Conservation (phyloP, 140 eudicot species). For the Eryngium alpinum region DNA sequence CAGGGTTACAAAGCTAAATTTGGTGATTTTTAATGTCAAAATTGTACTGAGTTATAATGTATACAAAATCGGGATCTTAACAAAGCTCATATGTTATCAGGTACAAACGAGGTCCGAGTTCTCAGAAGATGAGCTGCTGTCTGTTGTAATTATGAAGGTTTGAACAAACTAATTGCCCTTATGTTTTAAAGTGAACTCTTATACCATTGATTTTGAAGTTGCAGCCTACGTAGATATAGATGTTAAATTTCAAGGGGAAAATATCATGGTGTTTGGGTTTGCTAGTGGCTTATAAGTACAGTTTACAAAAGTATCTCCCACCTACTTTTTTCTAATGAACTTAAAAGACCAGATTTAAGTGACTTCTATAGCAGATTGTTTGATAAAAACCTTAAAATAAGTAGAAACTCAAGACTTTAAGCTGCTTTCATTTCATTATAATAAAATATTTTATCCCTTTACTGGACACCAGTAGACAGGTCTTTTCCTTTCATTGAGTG, state of each 20-base stretch:
- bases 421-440: no score
- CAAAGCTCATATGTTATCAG: constrained; percentile 30
- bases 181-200: neutral
- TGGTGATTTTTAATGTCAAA: neutral
- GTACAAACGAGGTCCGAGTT: constrained; percentile 93
- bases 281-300: no score
- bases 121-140: constrained; percentile 89
- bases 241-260: neutral
- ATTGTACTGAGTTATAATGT: neutral
- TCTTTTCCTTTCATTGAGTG: neutral
- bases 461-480: neutral
- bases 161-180: neutral
- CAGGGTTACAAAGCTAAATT: neutral
- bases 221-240: neutral
- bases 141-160: constrained; percentile 96
- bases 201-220: neutral
- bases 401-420: no score
- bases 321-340: no score
- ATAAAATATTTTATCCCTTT: neutral
- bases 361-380: no score
- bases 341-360: no score
- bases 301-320: no score
- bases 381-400: no score
- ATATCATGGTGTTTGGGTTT: neutral
- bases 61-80: neutral